phyloP scores from a whole-genome alignment of 176 grass and related monocot species.

The Saccharum spontaneum region DNA sequence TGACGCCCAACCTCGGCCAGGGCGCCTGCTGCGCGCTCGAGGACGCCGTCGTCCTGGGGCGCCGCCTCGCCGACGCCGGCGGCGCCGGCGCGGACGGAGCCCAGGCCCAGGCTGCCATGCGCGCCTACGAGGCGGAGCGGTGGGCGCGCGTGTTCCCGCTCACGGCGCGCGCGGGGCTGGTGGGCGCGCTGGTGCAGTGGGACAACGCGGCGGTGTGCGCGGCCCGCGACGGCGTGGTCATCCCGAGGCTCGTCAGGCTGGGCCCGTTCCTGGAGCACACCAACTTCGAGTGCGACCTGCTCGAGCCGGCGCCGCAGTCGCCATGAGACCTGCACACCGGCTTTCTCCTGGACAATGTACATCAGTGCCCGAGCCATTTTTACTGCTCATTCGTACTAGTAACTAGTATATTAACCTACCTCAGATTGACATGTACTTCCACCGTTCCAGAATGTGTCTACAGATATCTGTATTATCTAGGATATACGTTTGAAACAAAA shows the following conservation, averaged over 20 bases:
- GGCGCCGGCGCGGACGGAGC: not conserved
- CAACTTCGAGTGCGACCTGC: constrained; percentile 76
- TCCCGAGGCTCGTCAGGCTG: constrained; percentile 77
- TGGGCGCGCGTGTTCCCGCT: constrained; percentile 80
- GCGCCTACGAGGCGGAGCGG: constrained; percentile 60
- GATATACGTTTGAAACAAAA: not conserved
- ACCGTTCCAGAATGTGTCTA: not conserved
- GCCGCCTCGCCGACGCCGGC: constrained; percentile 45
- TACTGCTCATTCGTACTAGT: not conserved
- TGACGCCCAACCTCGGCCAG: constrained; percentile 97
- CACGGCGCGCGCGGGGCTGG: constrained; percentile 60
- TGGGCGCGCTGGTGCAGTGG: constrained; percentile 88
- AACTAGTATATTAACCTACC: not conserved
- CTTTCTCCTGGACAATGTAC: not conserved
- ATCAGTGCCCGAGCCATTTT: not conserved
- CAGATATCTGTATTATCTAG: not conserved
- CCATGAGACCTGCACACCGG: not conserved
- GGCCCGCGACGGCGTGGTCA: constrained; percentile 60
- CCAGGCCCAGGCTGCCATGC: constrained; percentile 31
- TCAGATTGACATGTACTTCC: not conserved
- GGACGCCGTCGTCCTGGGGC: constrained; percentile 77
- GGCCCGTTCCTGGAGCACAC: constrained; percentile 81
- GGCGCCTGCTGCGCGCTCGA: constrained; percentile 89
- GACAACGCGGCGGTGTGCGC: constrained; percentile 77
- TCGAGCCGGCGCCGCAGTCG: constrained; percentile 40